Conservation (phyloP, 2,329 filamentous ascomycete genomes). For the Penicillium decumbens region DNA sequence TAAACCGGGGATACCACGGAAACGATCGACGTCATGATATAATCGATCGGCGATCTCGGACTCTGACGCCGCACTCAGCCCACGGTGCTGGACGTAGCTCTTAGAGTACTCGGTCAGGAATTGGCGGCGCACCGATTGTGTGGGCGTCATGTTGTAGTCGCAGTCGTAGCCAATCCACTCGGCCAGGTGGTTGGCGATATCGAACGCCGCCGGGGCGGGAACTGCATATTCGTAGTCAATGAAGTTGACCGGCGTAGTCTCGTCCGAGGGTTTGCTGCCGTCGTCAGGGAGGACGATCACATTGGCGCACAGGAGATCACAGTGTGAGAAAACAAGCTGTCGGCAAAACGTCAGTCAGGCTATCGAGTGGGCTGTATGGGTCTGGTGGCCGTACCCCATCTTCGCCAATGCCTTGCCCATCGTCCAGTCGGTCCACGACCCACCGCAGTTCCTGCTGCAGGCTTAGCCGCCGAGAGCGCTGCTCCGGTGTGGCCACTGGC, state of each 20-base stretch:
- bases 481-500: constrained; percentile 64
- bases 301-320: constrained; percentile 93
- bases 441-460: constrained; percentile 71
- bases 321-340: constrained; percentile 87
- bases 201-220: constrained; percentile 89
- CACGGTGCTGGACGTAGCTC: constrained; percentile 59
- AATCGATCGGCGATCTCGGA: constrained; percentile 65
- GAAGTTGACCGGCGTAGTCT: constrained; percentile 63
- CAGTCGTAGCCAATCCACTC: constrained; percentile 98
- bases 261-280: constrained; percentile 27
- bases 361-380: background rate
- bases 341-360: background rate
- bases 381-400: constrained; percentile 56
- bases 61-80: constrained; percentile 40
- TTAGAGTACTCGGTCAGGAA: constrained; percentile 81
- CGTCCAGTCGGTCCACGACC: constrained; percentile 66
- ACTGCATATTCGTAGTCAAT: constrained; percentile 99
- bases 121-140: constrained; percentile 65
- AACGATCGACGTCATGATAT: constrained; percentile 76
- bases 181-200: constrained; percentile 95
- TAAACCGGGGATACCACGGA: constrained; percentile 84
- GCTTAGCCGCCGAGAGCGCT: constrained; percentile 61
- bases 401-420: constrained; percentile 69
- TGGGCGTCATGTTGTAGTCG: constrained; percentile 79
- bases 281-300: constrained; percentile 69